Evolutionary conservation across 106 monocot species (phyloP).

Genomic region (Dioscorea alata): DNA sequence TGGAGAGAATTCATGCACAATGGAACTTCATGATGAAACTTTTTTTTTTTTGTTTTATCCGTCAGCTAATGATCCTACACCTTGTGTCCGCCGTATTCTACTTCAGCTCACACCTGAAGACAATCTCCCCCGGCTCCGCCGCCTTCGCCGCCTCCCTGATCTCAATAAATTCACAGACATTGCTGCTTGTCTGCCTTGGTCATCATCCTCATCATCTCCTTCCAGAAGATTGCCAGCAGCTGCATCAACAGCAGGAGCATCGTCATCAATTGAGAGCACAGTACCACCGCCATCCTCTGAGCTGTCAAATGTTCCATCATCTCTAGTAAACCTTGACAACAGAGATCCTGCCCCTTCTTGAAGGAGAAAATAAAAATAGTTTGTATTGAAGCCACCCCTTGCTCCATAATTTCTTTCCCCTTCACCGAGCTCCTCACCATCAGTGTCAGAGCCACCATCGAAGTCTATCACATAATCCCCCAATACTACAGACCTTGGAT

Average conservation of each 20-base stretch:
- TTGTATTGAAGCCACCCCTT: not conserved
- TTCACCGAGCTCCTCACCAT: not conserved
- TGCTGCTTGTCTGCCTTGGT: not conserved
- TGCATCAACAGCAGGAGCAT: not conserved
- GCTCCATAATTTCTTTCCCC: not conserved
- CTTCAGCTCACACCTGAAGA: slow-evolving; percentile 3
- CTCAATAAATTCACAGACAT: not conserved
- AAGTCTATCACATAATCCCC: slow-evolving; percentile 9
- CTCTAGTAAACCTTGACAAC: not conserved
- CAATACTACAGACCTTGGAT: slow-evolving; percentile 1
- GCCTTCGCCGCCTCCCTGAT: not conserved
- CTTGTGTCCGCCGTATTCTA: too few species aligned
- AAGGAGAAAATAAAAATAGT: not conserved
- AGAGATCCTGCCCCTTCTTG: not conserved
- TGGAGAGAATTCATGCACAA: too few species aligned
- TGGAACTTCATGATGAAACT: too few species aligned
- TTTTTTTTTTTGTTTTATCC: too few species aligned
- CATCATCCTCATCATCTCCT: too few species aligned
- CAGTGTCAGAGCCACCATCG: not conserved
- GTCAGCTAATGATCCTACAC: too few species aligned
- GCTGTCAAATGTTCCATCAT: not conserved
- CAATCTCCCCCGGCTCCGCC: not conserved
- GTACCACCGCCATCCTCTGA: not conserved
- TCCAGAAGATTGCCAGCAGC: not conserved
- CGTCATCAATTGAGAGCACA: not conserved